Conservation (phyloP, 257 asterid species). For the Nicotiana tabacum region DNA sequence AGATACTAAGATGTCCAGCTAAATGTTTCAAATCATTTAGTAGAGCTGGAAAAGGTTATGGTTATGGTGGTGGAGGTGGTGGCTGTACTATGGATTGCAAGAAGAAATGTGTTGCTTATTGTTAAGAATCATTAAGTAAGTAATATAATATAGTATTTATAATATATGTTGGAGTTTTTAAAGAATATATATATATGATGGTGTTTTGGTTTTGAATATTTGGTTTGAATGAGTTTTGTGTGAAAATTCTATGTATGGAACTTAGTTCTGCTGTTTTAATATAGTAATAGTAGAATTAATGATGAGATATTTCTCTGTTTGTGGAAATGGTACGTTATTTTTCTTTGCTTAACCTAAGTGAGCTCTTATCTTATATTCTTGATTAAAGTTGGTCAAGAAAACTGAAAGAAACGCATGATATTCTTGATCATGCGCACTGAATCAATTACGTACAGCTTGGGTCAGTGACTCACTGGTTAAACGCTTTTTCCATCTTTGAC, state of each 20-base stretch:
- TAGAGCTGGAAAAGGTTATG: slow-evolving; percentile 77
- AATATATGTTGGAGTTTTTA: background rate
- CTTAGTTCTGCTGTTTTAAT: background rate
- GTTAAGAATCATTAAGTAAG: slow-evolving; percentile 20
- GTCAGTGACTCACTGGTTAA: too few species aligned
- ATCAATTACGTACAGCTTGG: too few species aligned
- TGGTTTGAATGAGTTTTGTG: background rate
- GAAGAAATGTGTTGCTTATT: slow-evolving; percentile 68
- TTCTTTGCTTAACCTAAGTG: background rate
- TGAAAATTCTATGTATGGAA: background rate
- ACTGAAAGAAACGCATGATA: background rate
- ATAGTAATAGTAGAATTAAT: background rate
- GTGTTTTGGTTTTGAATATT: background rate
- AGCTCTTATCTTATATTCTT: too few species aligned
- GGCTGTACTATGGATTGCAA: slow-evolving; percentile 80
- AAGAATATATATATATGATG: background rate
- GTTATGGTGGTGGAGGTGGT: slow-evolving; percentile 91
- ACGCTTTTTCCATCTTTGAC: too few species aligned
- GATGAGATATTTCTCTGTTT: background rate
- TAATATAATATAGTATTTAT: background rate
- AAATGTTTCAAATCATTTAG: slow-evolving; percentile 75
- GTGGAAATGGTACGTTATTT: background rate
- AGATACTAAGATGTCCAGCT: slow-evolving; percentile 77
- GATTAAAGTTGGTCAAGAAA: background rate
- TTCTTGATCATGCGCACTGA: background rate